These are phyloP conservation scores for Didymella pomorum DNA, from an alignment of 2,329 filamentous ascomycete species.

Conservation along the genomic window DNA sequence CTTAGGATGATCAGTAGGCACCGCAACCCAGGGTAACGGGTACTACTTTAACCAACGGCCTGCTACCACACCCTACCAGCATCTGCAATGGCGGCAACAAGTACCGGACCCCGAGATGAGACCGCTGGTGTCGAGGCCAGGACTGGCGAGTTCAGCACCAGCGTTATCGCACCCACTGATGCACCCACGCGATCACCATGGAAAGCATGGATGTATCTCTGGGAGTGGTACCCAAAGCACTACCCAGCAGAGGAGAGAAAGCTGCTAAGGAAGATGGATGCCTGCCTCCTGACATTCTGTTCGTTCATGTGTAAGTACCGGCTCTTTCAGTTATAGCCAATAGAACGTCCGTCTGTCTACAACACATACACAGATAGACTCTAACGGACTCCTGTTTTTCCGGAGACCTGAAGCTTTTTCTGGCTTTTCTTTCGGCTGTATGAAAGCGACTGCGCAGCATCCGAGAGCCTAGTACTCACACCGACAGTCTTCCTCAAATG, in stretches of 20 bases:
- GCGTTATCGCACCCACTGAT: slow-evolving; percentile 44
- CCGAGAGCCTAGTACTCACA: slow-evolving; percentile 13
- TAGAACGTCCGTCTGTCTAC: too few relatives aligned
- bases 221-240: slow-evolving; percentile 50
- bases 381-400: too few relatives aligned
- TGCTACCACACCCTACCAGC: slow-evolving; percentile 9
- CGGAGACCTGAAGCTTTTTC: too few relatives aligned
- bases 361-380: too few relatives aligned
- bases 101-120: slow-evolving; percentile 35
- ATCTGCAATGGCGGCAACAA: slow-evolving; percentile 26
- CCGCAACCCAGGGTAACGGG: slow-evolving; percentile 15
- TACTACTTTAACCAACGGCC: slow-evolving; percentile 9
- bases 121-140: slow-evolving; percentile 29
- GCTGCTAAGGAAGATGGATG: slow-evolving; percentile 48
- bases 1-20: slow-evolving; percentile 16
- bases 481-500: slow-evolving; percentile 49
- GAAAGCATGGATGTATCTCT: slow-evolving; percentile 51
- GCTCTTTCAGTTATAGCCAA: too few relatives aligned
- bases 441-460: neutral
- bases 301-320: slow-evolving; percentile 49
- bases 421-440: too few relatives aligned
- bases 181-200: slow-evolving; percentile 49
- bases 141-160: slow-evolving; percentile 35
- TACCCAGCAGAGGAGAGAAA: slow-evolving; percentile 47
- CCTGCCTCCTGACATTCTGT: slow-evolving; percentile 48